Base-by-base conservation (phyloP, 495 filamentous ascomycete species). In the Aspergillus leporis region DNA sequence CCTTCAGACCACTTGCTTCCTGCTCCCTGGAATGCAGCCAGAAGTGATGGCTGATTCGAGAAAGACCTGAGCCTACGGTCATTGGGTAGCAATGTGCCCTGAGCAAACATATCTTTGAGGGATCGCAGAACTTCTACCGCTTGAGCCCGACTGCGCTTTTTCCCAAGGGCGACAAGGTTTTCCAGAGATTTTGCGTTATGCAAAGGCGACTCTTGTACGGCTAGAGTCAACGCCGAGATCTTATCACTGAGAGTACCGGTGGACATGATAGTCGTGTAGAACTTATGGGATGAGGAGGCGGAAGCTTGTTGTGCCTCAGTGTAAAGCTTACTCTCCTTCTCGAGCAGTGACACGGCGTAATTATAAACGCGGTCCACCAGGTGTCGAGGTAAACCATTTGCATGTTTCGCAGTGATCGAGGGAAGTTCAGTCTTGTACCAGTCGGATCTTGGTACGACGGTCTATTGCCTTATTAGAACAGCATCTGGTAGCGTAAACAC, bases 241-340 rank as follows among this genome's bases (percentile, higher is more conserved):
- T 97, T 98, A 74, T 98, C 94, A 34, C 92, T 94, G 53, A 97
- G 81, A 8, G 95, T 98, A 76, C 94, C 94, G 1, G 92, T 92
- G 16, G 92, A 77, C 94, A 98, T 97, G 70, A 98, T 96, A 5
- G 92, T 95, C 2, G 90, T 89, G 77, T 97, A 86, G 78, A 98
- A 98, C 72, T 89, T 94, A 67, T 93, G 87, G 10, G 92, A 90
- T 1, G 94, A 97, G 43, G 90, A 88, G 22, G 83, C 75, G 1
- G 80, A 79, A 10, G 77, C 70, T 55, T 81, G 62, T 62, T 81
- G 61, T 66, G 81, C 72, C 38, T 74, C 71, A 10, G 76, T 72
- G 69, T 91, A 88, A 73, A 87, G 60, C 45, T 82, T 73, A 71
- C 81, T 82, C 75, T 98, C 94, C 28, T 83, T 75, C 55, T 92